These are phyloP conservation scores for Claviceps sp. DNA, from an alignment of 2,329 filamentous ascomycete genomes.

Conservation along the genomic window DNA sequence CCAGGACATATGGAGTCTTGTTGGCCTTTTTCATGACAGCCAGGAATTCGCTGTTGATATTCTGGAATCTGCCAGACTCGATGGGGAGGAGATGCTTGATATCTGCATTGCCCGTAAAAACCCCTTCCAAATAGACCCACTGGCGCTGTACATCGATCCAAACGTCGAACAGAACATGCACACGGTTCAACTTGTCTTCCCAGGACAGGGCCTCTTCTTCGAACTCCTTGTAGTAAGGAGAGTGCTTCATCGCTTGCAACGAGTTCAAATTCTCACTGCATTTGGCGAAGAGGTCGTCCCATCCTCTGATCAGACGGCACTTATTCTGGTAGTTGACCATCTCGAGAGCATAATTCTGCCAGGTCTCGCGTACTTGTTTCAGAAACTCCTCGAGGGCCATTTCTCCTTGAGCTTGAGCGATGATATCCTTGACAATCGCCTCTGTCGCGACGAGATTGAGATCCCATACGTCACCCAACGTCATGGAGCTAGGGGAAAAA, in stretches of 20 bases:
- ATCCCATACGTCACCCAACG: constrained; percentile 97
- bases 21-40: constrained; percentile 99
- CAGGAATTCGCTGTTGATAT: constrained; percentile 98
- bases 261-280: constrained; percentile 98
- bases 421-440: constrained; percentile 78
- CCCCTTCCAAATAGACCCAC: constrained; percentile 98
- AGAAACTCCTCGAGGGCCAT: constrained; percentile 97
- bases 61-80: constrained; percentile 93
- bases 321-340: constrained; percentile 97
- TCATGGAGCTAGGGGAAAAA: constrained; percentile 89
- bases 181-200: constrained; percentile 96
- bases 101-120: constrained; percentile 96
- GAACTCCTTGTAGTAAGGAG: constrained; percentile 98
- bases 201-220: constrained; percentile 92
- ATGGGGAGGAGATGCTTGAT: constrained; percentile 97
- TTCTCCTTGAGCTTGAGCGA: constrained; percentile 90
- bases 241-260: constrained; percentile 96
- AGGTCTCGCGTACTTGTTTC: constrained; percentile 89
- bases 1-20: constrained; percentile 87
- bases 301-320: constrained; percentile 89
- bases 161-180: constrained; percentile 95
- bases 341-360: constrained; percentile 89
- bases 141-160: constrained; percentile 99
- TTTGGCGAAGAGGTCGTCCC: constrained; percentile 96
- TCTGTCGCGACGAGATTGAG: constrained; percentile 82